Evolutionary conservation across 176 grass and related monocot species (phyloP), one percentile per base, ranked within the genome.

Genomic region (Pharus latifolius): DNA sequence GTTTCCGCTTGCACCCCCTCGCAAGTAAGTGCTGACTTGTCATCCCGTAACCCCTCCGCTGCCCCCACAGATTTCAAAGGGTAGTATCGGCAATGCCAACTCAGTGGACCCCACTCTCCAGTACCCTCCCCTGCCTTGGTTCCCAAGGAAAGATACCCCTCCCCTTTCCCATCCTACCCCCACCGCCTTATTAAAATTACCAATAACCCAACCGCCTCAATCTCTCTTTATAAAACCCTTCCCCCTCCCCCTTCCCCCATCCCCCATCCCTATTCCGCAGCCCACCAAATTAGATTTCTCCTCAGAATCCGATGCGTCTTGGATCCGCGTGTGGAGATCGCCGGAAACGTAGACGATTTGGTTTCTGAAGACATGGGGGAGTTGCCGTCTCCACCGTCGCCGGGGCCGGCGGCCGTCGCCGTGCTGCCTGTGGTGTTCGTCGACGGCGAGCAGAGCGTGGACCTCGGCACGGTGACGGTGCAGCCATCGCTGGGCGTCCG

Each of bases 391-490:
- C 67, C 3, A 6, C 47, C 25, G n/a, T 44, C 74, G 13, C 70
- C 79, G 34, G n/a, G n/a, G n/a, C 60, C 22, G 9, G 10, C 46
- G 15, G 31, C 69, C 9, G 5, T 19, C 1, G 60, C 60, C 14
- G 65, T 63, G 19, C 60, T 96, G 9, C 86, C 86, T 10, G 80
- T 97, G 14, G 49, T 92, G 1, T 79, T 92, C 78, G 73, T 84
- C 25, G 88, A 96, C 51, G 88, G 88, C 43, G 85, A 80, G 12
- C 64, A 70, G 65, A 84, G 46, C 80, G 50, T 92, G 4, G 78
- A 97, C 49, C 45, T 97, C n/a, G 93, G 93, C 65, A 87, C 68
- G 1, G 67, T 92, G 8, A 40, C 83, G 22, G 77, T 97, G 3
- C 44, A 69, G 16, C 85, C 88, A 0, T 67, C 85, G 3, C 54